A percentile compares a stretch with the other conserved stretches of the same genome.
These are phyloP conservation scores for Leccinum boreale DNA, from an alignment of 768 basidiomycete species.

Conservation along the genomic window DNA sequence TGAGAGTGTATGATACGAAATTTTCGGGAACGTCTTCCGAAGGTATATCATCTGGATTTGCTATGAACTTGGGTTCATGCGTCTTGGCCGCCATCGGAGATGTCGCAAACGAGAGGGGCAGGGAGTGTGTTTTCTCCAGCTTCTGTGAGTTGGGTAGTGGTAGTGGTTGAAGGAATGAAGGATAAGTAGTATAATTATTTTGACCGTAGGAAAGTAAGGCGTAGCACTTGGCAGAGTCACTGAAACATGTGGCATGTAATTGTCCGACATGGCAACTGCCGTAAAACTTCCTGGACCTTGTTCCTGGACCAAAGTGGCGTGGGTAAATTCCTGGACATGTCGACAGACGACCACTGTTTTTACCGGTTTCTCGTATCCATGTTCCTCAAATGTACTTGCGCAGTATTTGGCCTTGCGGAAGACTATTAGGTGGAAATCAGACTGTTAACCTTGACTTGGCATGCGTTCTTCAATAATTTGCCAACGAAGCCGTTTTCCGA, in stretches of 20 bases:
- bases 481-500: slow-evolving; percentile 77
- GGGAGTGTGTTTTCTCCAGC: not conserved
- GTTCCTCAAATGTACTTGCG: slow-evolving; percentile 83
- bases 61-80: not conserved
- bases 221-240: too few relatives aligned
- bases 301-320: too few relatives aligned
- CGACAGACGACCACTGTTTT: too few relatives aligned
- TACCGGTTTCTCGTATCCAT: too few relatives aligned
- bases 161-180: not conserved
- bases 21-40: slow-evolving; percentile 1
- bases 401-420: slow-evolving; percentile 71
- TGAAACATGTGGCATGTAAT: too few relatives aligned
- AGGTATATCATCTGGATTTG: slow-evolving; percentile 8
- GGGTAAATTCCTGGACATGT: too few relatives aligned
- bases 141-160: not conserved
- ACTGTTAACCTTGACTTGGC: slow-evolving; percentile 86
- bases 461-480: slow-evolving; percentile 83
- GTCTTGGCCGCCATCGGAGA: not conserved
- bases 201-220: too few relatives aligned
- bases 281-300: too few relatives aligned
- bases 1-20: slow-evolving; percentile 12
- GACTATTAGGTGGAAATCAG: slow-evolving; percentile 85
- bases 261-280: too few relatives aligned
- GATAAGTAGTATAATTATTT: too few relatives aligned
- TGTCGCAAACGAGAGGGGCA: too few relatives aligned